Base-by-base conservation (phyloP, 176 grass and related monocot genomes). In the Oryza punctata region DNA sequence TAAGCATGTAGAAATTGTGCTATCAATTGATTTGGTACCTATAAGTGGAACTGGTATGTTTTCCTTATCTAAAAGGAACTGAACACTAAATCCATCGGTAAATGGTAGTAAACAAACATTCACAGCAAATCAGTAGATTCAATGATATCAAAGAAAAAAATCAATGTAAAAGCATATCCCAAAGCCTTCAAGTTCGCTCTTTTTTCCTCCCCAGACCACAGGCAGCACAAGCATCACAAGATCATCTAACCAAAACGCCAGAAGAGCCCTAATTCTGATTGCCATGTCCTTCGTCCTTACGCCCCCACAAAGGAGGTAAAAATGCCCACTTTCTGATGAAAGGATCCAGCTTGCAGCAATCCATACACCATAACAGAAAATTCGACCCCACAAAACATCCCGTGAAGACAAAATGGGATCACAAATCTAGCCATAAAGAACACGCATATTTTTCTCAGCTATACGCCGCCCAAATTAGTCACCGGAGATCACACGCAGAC, bases 221-320 rank as follows among this genome's bases (percentile, higher is more conserved):
- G 2, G 4, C 57, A 33, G 18, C 54, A 16, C 70, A 64, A 1
- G 10, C 18, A 27, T 4, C 29, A 16, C 54, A 66, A 47, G 4
- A 38, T 29, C n/a, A 35, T 26, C 21, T 37, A 9, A 12, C 5
- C 3, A 10, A 28, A 46, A 52, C 15, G 60, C 71, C 41, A 18
- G 16, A 5, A 40, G 33, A 63, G 23, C 37, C 33, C 43, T 73
- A 72, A 74, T 61, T 28, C 15, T 46, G 80, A 46, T 32, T 24
- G 52, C 26, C 50, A 60, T 32, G 45, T 1, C 7, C 15, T 73
- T 25, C 1, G n/a, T 8, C 21, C 69, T 10, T 61, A 16, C 30
- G 69, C 12, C 14, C 67, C 29, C 64, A 50, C 24, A 50, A 85
- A 65, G 9, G 6, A 35, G 76, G 26, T 4, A 80, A 85, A 63